phyloP scores from a whole-genome alignment of 768 basidiomycete species.

The Hirschioporus abietinus region DNA sequence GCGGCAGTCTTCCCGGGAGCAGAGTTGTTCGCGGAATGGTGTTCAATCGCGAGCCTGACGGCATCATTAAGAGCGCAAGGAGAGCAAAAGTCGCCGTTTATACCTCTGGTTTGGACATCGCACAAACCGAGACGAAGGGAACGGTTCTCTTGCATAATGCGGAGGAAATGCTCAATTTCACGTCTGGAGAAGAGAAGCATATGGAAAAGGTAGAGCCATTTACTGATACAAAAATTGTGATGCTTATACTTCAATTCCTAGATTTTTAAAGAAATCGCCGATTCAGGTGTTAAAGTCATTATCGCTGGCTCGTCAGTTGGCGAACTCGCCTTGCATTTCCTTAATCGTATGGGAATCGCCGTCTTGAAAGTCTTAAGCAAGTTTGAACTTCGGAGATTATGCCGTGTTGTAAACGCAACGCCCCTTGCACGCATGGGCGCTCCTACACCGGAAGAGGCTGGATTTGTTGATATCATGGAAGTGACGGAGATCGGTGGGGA shows the following conservation, averaged over 20 bases:
- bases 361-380: conserved; percentile 97
- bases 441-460: conserved; percentile 94
- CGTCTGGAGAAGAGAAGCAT: conserved; percentile 92
- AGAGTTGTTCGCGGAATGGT: conserved; percentile 97
- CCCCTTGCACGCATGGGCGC: conserved; percentile 95
- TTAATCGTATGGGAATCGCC: conserved; percentile 89
- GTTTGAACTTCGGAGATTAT: conserved; percentile 91
- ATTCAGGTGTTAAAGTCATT: conserved; percentile 90
- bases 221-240: neutral
- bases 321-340: conserved; percentile 95
- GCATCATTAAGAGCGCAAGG: conserved; percentile 73
- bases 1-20: conserved; percentile 79
- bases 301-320: conserved; percentile 91
- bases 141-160: conserved; percentile 94
- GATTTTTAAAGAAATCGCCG: conserved; percentile 97
- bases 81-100: conserved; percentile 94
- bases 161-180: conserved; percentile 96
- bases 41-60: conserved; percentile 93
- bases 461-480: conserved; percentile 91
- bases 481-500: conserved; percentile 96
- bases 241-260: conserved; percentile 23
- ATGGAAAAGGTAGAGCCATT: conserved; percentile 65
- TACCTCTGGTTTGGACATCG: conserved; percentile 86
- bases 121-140: conserved; percentile 98
- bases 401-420: conserved; percentile 93